Percentiles rank a stretch among this genome's conserved stretches.
These are phyloP conservation scores for Parascedosporium putredinis DNA, from an alignment of 2,329 filamentous ascomycete species.

Conservation along the genomic window DNA sequence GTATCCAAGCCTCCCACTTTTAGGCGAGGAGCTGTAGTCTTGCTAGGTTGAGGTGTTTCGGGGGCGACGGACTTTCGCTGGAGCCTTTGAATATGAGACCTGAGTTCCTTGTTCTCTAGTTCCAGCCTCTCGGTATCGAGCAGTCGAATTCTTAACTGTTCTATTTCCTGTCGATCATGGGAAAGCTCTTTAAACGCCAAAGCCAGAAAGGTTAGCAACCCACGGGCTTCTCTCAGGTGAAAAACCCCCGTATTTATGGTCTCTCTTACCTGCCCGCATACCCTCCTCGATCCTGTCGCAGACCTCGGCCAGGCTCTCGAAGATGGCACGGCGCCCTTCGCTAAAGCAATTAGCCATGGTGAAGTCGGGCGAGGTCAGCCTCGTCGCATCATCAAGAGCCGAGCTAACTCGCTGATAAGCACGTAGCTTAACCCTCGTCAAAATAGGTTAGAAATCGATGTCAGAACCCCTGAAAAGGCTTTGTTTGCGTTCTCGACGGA, in stretches of 20 bases:
- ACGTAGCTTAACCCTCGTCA: too few species aligned
- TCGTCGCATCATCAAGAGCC: too few species aligned
- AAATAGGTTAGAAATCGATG: too few species aligned
- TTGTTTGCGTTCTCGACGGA: too few species aligned
- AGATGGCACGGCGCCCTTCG: slow-evolving; percentile 27
- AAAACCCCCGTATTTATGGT: too few species aligned
- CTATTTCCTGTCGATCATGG: slow-evolving; percentile 20
- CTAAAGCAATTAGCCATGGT: slow-evolving; percentile 30
- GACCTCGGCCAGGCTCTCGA: slow-evolving; percentile 27
- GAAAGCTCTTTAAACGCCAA: slow-evolving; percentile 15
- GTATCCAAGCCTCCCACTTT: background rate
- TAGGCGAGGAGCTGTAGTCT: background rate
- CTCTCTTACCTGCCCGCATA: slow-evolving; percentile 23
- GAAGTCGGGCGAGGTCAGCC: too few species aligned
- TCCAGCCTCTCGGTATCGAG: slow-evolving; percentile 25
- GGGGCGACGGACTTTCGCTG: background rate
- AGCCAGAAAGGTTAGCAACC: too few species aligned
- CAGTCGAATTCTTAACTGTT: slow-evolving; percentile 21
- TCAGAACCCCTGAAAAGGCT: too few species aligned
- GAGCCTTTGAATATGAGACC: slow-evolving; percentile 17
- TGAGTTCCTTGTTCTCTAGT: slow-evolving; percentile 31
- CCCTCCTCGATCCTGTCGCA: slow-evolving; percentile 30
- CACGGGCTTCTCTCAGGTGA: too few species aligned
- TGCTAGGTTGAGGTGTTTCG: background rate
- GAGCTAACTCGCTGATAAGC: too few species aligned